phyloP scores from a whole-genome alignment of 1,139 yeast species.

The Blastobotrys proliferans region DNA sequence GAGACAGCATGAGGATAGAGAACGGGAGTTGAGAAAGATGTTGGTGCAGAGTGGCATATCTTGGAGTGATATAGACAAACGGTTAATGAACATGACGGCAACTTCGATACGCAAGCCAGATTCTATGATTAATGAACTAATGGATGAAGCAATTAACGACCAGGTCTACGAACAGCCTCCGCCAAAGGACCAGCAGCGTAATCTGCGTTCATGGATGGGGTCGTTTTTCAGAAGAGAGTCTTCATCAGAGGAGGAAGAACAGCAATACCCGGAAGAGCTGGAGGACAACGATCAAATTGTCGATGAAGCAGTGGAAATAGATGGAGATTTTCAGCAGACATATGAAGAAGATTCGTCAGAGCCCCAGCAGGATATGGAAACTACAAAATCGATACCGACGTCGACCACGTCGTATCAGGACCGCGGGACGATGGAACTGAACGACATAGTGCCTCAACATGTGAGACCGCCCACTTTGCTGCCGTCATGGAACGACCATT shows the following conservation, averaged over 20 bases:
- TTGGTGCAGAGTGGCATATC: constrained; percentile 46
- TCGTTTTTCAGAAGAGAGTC: constrained; percentile 4
- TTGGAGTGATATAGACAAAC: constrained; percentile 43
- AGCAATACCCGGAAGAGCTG: neutral
- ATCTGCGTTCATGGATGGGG: constrained; percentile 7
- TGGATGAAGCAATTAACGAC: constrained; percentile 32
- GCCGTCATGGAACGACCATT: constrained; percentile 29
- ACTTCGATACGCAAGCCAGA: constrained; percentile 28
- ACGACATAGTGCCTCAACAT: constrained; percentile 37
- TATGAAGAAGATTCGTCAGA: too few relatives aligned
- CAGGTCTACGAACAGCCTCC: constrained; percentile 1
- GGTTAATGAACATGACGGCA: constrained; percentile 30
- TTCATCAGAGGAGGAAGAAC: neutral
- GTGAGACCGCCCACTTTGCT: constrained; percentile 37
- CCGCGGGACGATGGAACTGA: constrained; percentile 46
- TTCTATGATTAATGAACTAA: constrained; percentile 28
- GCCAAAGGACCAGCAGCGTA: neutral
- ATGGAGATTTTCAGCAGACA: too few relatives aligned
- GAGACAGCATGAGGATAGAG: constrained; percentile 42
- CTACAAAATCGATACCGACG: too few relatives aligned
- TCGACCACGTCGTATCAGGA: constrained; percentile 10
- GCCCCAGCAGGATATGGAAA: too few relatives aligned
- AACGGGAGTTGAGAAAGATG: constrained; percentile 42
- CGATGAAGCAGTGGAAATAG: neutral
- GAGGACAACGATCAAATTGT: neutral